These are phyloP conservation scores for Aspergillus latus DNA, from an alignment of 2,329 filamentous ascomycete genomes.

Conservation along the genomic window DNA sequence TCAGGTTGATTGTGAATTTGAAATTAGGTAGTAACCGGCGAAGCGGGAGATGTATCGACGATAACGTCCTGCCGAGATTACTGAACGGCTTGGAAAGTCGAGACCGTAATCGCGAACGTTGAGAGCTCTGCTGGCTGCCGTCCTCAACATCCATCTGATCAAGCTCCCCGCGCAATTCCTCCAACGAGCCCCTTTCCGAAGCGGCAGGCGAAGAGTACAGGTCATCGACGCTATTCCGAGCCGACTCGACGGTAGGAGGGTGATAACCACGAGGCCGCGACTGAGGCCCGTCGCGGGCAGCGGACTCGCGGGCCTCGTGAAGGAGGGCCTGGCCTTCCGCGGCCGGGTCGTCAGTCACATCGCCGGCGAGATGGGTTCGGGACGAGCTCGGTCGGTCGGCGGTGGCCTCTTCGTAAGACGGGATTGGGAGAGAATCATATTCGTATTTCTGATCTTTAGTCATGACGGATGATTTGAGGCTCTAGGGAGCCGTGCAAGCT, in stretches of 20 bases:
- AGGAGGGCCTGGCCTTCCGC: conserved; percentile 74
- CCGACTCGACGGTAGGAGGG: conserved; percentile 79
- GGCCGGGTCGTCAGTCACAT: conserved; percentile 63
- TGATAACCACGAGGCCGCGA: conserved; percentile 64
- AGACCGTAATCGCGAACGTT: conserved; percentile 44
- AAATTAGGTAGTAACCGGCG: conserved; percentile 47
- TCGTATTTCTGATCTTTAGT: conserved; percentile 55
- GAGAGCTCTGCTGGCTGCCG: conserved; percentile 41
- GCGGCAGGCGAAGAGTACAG: conserved; percentile 56
- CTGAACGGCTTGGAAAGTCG: conserved; percentile 59
- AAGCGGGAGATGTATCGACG: conserved; percentile 54
- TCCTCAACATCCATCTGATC: conserved; percentile 87
- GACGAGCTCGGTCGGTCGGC: conserved; percentile 58
- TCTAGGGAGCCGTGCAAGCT: conserved; percentile 34
- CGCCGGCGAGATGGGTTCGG: conserved; percentile 52
- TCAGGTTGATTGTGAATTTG: conserved; percentile 42
- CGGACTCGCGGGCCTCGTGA: conserved; percentile 49
- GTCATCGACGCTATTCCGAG: conserved; percentile 61
- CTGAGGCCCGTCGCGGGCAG: conserved; percentile 37
- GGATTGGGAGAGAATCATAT: conserved; percentile 69
- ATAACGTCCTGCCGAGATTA: conserved; percentile 58
- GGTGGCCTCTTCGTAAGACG: conserved; percentile 78
- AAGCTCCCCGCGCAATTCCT: conserved; percentile 74
- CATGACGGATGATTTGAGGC: conserved; percentile 37
- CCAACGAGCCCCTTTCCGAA: conserved; percentile 56